Percentiles rank a stretch among this genome's conserved stretches.
Evolutionary conservation across 768 basidiomycete genomes (phyloP).

Genomic region (Cyathus striatus): DNA sequence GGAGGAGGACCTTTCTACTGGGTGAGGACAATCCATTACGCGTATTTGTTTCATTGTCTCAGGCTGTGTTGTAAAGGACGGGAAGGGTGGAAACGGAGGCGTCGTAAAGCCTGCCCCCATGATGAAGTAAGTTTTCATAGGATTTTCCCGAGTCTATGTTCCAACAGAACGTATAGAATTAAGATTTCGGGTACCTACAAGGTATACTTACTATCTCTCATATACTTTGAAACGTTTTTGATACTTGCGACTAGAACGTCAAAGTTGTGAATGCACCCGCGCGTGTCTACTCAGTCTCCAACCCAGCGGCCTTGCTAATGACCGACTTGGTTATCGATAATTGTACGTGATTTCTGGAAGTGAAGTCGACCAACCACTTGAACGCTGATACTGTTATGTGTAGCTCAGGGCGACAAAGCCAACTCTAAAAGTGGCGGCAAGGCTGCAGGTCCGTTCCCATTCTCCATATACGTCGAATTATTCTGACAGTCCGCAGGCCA

Average conservation of each 20-base stretch:
- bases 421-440: conserved; percentile 45
- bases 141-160: too few species aligned
- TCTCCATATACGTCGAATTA: neutral
- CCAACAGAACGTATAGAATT: too few species aligned
- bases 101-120: conserved; percentile 35
- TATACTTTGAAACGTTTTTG: too few species aligned
- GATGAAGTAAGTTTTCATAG: conserved; percentile 37
- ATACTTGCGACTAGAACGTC: conserved; percentile 35
- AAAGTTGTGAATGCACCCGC: conserved; percentile 36
- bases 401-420: conserved; percentile 48
- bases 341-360: conserved; percentile 29
- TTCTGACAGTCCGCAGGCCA: conserved; percentile 18
- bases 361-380: neutral
- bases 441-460: conserved; percentile 28
- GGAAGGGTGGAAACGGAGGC: conserved; percentile 31
- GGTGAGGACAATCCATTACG: conserved; percentile 14
- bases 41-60: neutral
- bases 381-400: too few species aligned
- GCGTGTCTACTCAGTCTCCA: conserved; percentile 32
- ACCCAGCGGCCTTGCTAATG: conserved; percentile 35
- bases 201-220: conserved; percentile 15
- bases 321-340: conserved; percentile 47
- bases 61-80: conserved; percentile 34
- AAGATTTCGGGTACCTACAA: conserved; percentile 30
- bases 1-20: conserved; percentile 40